phyloP scores from a whole-genome alignment of 176 grass and related monocot genomes.

The Rhynchospora tenuis region DNA sequence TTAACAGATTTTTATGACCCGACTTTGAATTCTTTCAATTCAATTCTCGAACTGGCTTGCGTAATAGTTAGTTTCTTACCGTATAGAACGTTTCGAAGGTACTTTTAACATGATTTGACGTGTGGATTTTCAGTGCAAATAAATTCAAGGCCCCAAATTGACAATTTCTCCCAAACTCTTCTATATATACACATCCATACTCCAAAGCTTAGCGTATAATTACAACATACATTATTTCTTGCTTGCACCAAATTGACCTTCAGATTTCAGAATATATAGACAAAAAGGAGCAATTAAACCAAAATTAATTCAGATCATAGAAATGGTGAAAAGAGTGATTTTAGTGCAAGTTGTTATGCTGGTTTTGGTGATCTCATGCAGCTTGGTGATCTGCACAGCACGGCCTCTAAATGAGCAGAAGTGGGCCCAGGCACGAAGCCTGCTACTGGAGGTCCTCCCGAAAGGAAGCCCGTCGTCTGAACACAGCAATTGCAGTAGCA shows the following conservation, averaged over 20 bases:
- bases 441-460: neutral
- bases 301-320: neutral
- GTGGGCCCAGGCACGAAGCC: neutral
- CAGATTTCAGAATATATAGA: neutral
- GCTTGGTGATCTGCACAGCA: neutral
- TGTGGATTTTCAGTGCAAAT: neutral
- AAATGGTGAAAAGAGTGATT: neutral
- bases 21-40: no score
- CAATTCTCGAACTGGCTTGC: no score
- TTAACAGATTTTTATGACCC: no score
- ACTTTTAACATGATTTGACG: neutral
- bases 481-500: neutral
- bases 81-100: no score
- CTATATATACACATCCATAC: neutral
- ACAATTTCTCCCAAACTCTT: neutral
- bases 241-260: neutral
- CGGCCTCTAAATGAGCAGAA: neutral
- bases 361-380: neutral
- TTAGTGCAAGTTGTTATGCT: neutral
- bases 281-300: neutral
- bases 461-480: neutral
- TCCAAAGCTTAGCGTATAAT: neutral
- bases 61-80: no score
- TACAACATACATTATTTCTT: neutral
- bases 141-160: neutral